A percentile compares a stretch with the other conserved stretches of the same genome.
phyloP scores from a whole-genome alignment of 1,284 basidiomycete species.

The Microbotryum saponariae region DNA sequence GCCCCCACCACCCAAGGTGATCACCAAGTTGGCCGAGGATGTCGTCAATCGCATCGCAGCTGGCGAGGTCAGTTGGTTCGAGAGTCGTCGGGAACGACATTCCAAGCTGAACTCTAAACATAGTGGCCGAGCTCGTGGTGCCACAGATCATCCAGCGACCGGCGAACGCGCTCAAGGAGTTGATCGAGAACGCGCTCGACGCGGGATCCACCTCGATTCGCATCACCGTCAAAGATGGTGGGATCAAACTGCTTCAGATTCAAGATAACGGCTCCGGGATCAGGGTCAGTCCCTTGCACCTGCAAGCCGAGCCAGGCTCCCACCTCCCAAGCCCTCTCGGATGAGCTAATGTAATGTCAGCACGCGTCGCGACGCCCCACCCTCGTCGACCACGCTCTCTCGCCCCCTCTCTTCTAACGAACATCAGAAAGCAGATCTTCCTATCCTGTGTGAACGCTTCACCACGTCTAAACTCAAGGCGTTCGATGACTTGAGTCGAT shows the following conservation, averaged over 20 bases:
- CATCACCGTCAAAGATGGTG: conserved; percentile 87
- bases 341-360: neutral
- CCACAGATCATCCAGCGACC: conserved; percentile 89
- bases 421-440: conserved; percentile 61
- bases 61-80: conserved; percentile 46
- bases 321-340: neutral
- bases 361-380: neutral
- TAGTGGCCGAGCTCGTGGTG: neutral
- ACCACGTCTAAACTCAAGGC: conserved; percentile 87
- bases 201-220: conserved; percentile 82
- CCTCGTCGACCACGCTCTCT: neutral
- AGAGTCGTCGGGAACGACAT: neutral
- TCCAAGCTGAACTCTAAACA: neutral
- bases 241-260: conserved; percentile 89
- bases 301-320: too few relatives aligned
- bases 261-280: conserved; percentile 96
- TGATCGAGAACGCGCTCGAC: conserved; percentile 91
- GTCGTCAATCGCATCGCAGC: conserved; percentile 58
- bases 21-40: conserved; percentile 46
- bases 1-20: conserved; percentile 26
- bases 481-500: conserved; percentile 76
- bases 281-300: conserved; percentile 51
- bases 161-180: conserved; percentile 90
- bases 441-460: conserved; percentile 87
- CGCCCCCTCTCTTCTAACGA: neutral